phyloP scores from a whole-genome alignment of 495 filamentous ascomycete species.

The Podospora conica region DNA sequence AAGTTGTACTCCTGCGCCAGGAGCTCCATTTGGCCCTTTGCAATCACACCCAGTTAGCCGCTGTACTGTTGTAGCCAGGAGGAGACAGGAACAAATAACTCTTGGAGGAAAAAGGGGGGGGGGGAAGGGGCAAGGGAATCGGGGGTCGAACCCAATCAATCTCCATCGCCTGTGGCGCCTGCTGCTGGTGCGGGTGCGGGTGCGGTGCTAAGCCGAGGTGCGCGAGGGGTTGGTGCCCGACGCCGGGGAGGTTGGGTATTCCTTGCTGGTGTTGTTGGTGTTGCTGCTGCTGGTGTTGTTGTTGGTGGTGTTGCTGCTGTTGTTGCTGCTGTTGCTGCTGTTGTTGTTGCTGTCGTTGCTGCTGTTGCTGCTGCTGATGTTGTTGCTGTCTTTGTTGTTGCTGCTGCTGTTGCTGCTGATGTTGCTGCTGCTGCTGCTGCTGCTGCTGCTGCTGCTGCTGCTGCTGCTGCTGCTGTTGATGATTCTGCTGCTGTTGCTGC shows the following conservation, averaged over 20 bases:
- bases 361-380: background rate
- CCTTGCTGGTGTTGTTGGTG: background rate
- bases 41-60: background rate
- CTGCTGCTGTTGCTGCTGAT: constrained; percentile 2
- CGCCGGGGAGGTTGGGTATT: background rate
- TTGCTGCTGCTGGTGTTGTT: background rate
- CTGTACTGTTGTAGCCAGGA: too few species aligned
- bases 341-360: background rate
- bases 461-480: background rate
- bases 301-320: background rate
- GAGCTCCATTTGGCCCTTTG: constrained; percentile 2
- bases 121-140: background rate
- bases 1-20: constrained; percentile 4
- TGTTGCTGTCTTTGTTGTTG: background rate
- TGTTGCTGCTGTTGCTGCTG: background rate
- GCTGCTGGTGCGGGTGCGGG: background rate
- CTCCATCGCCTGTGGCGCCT: background rate
- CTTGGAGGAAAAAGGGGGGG: background rate
- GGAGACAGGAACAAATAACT: too few species aligned
- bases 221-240: background rate
- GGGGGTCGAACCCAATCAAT: too few species aligned
- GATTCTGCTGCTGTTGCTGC: background rate
- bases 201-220: background rate
- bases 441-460: background rate
- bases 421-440: background rate